Percentiles rank a stretch among this genome's conserved stretches.
These are phyloP conservation scores for Teunomyces panamensis DNA, from an alignment of 805 yeast genomes.

Conservation along the genomic window DNA sequence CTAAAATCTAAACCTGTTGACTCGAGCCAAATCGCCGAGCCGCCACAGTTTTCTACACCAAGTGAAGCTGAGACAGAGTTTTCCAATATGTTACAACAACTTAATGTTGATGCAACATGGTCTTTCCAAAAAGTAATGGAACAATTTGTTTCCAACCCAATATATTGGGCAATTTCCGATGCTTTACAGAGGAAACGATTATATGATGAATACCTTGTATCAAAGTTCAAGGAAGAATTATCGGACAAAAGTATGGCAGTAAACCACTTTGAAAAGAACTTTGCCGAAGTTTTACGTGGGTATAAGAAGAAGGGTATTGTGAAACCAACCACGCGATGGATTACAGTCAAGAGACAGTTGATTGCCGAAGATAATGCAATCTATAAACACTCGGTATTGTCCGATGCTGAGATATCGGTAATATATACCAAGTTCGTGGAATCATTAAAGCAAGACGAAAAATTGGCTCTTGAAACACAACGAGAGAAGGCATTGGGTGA, in stretches of 20 bases:
- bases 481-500: constrained; percentile 52
- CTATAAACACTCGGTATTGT: constrained; percentile 56
- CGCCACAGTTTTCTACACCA: constrained; percentile 15
- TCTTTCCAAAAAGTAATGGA: constrained; percentile 66
- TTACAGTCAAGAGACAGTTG: constrained; percentile 43
- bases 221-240: constrained; percentile 45
- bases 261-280: constrained; percentile 56
- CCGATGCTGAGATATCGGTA: constrained; percentile 54
- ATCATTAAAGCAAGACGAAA: constrained; percentile 32
- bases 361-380: constrained; percentile 65
- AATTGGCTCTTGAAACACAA: constrained; percentile 17
- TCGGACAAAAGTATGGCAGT: constrained; percentile 50
- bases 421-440: constrained; percentile 52
- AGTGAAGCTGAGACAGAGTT: constrained; percentile 47
- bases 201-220: constrained; percentile 61
- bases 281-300: constrained; percentile 43
- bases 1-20: constrained; percentile 20
- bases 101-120: constrained; percentile 70
- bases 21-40: constrained; percentile 22
- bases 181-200: constrained; percentile 56
- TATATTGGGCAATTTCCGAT: constrained; percentile 67
- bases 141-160: constrained; percentile 51
- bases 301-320: constrained; percentile 36
- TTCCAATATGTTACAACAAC: constrained; percentile 48
- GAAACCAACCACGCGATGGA: constrained; percentile 63